Evolutionary conservation across 495 filamentous ascomycete genomes (phyloP).

Genomic region (Rostrohypoxylon terebratum): DNA sequence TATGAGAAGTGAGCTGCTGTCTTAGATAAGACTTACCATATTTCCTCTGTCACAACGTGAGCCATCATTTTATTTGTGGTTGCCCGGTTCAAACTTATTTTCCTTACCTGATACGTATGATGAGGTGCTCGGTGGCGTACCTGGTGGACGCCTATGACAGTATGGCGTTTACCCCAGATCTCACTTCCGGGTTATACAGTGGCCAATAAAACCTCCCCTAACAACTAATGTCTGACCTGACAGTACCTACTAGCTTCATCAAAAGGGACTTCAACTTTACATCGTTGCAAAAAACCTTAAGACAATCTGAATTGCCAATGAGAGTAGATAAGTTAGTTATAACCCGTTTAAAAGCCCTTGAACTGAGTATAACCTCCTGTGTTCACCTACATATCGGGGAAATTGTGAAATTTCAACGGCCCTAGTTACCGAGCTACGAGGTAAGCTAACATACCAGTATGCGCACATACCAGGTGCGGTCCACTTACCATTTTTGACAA

Average conservation of each 20-base stretch:
- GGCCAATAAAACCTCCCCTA: neutral
- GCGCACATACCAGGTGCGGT: no score
- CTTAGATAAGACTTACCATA: constrained; percentile 17
- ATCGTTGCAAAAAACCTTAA: neutral
- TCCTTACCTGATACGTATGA: neutral
- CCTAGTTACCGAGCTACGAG: constrained; percentile 3
- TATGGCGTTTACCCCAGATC: constrained; percentile 14
- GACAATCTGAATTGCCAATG: neutral
- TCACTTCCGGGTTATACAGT: neutral
- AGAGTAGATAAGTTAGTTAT: neutral
- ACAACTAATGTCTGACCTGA: neutral
- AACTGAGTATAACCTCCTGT: neutral
- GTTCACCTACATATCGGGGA: neutral
- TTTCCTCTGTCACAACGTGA: neutral
- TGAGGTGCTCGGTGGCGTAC: constrained; percentile 3
- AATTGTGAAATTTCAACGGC: neutral
- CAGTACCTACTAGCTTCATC: neutral
- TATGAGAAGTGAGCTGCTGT: constrained; percentile 6
- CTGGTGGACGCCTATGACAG: neutral
- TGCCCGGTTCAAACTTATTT: neutral
- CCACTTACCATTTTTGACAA: no score
- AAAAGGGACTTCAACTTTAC: neutral
- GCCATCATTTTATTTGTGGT: neutral
- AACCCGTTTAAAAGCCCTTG: neutral
- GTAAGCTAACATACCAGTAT: no score